Conservation (phyloP, 2,329 filamentous ascomycete genomes). For the Corynespora cassiicola region DNA sequence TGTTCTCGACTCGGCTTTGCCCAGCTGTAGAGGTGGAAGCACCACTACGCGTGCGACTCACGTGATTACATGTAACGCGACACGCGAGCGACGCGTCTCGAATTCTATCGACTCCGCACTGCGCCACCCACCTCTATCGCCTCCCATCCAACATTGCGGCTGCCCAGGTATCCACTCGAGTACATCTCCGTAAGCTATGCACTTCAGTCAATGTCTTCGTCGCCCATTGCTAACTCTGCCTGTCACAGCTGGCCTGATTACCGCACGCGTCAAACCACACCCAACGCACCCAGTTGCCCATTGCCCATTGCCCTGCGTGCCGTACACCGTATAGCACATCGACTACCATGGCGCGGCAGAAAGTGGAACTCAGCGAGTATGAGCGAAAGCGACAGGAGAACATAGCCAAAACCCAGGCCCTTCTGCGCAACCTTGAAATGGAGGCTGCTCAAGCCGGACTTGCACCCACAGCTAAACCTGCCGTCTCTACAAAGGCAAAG, state of each 20-base stretch:
- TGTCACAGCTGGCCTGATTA: no score
- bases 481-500: slow-evolving; percentile 55
- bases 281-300: no score
- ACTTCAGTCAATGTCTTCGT: no score
- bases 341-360: slow-evolving; percentile 40
- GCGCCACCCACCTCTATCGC: not conserved
- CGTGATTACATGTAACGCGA: not conserved
- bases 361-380: slow-evolving; percentile 77
- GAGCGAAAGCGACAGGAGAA: slow-evolving; percentile 85
- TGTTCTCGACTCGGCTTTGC: slow-evolving; percentile 5
- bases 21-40: no score
- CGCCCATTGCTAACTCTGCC: no score
- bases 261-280: no score
- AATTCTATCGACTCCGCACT: not conserved
- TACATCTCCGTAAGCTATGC: no score
- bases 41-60: no score
- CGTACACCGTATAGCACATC: no score
- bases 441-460: slow-evolving; percentile 73
- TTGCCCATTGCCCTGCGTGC: no score
- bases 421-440: slow-evolving; percentile 77
- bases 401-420: slow-evolving; percentile 82
- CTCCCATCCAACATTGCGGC: no score
- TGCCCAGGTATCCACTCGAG: no score
- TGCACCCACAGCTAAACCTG: slow-evolving; percentile 61
- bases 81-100: not conserved